These are phyloP conservation scores for Sporisorium scitamineum DNA, from an alignment of 1,284 basidiomycete species.

Conservation along the genomic window DNA sequence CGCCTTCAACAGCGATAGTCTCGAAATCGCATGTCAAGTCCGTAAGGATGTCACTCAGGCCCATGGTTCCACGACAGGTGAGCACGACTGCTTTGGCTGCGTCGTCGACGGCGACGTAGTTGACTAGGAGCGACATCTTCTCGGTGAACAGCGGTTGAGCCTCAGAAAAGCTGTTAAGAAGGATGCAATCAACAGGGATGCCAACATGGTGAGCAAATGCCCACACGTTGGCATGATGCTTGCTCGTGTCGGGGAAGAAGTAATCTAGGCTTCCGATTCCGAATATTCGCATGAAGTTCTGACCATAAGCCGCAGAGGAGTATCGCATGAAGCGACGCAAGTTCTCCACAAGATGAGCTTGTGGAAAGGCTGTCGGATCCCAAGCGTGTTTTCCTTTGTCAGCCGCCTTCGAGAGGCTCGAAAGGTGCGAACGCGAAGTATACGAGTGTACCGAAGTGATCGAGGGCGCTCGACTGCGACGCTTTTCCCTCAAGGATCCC, in stretches of 20 bases:
- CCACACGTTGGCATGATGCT: conserved; percentile 72
- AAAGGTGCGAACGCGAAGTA: conserved; percentile 49
- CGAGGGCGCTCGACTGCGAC: conserved; percentile 51
- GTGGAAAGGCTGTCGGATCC: conserved; percentile 68
- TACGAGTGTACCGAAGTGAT: conserved; percentile 57
- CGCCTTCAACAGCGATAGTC: conserved; percentile 70
- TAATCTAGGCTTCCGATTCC: conserved; percentile 71
- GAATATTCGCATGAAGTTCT: conserved; percentile 71
- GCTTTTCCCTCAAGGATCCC: conserved; percentile 32
- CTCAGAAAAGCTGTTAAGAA: conserved; percentile 72
- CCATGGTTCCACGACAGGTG: conserved; percentile 72
- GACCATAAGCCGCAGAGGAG: conserved; percentile 63
- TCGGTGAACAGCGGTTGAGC: conserved; percentile 46
- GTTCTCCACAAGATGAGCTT: conserved; percentile 71
- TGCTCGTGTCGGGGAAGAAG: conserved; percentile 71
- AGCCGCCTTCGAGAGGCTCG: conserved; percentile 31
- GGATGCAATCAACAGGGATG: conserved; percentile 71
- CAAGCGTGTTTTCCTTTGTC: conserved; percentile 29
- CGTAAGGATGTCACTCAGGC: conserved; percentile 72
- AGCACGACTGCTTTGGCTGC: conserved; percentile 70
- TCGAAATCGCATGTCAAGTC: conserved; percentile 73
- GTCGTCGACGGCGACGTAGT: conserved; percentile 72
- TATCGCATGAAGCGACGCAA: conserved; percentile 72
- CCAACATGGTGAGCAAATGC: conserved; percentile 71
- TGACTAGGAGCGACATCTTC: conserved; percentile 71